Conservation (phyloP, 108 stramenopile genomes). For the Aurantiochytrium sp. region DNA sequence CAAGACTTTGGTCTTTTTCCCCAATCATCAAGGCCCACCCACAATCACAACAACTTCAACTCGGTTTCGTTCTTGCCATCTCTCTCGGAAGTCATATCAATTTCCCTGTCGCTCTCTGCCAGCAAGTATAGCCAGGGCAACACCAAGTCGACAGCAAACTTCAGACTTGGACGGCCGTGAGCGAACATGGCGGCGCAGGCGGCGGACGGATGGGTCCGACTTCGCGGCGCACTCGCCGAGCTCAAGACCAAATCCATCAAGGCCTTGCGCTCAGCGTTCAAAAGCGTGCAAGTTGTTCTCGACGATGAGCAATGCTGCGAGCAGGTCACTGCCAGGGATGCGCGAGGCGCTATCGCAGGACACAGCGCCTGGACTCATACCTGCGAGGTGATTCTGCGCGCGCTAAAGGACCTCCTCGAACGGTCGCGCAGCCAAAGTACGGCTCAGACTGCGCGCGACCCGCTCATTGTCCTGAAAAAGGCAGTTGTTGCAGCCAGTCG, state of each 20-base stretch:
- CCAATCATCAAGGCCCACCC: too few species aligned
- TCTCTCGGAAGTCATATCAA: too few species aligned
- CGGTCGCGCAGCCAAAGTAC: neutral
- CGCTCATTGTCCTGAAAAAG: neutral
- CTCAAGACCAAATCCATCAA: neutral
- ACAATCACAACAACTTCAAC: too few species aligned
- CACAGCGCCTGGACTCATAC: neutral
- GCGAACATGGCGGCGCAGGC: neutral
- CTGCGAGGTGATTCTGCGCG: neutral
- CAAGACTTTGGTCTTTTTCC: too few species aligned
- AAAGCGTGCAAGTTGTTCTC: neutral
- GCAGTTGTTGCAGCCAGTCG: neutral
- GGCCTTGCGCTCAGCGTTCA: neutral
- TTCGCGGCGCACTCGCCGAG: neutral
- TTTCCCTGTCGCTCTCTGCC: too few species aligned
- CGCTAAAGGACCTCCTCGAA: neutral
- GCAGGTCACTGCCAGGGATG: neutral
- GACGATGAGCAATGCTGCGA: neutral
- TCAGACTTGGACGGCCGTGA: too few species aligned
- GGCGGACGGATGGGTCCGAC: neutral
- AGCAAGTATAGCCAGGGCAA: too few species aligned
- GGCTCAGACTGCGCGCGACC: neutral
- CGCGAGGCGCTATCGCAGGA: neutral
- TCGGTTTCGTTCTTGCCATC: too few species aligned
- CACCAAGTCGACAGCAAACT: too few species aligned